These are phyloP conservation scores for Penicillium sp. DNA, from an alignment of 2,329 filamentous ascomycete genomes.

Conservation along the genomic window DNA sequence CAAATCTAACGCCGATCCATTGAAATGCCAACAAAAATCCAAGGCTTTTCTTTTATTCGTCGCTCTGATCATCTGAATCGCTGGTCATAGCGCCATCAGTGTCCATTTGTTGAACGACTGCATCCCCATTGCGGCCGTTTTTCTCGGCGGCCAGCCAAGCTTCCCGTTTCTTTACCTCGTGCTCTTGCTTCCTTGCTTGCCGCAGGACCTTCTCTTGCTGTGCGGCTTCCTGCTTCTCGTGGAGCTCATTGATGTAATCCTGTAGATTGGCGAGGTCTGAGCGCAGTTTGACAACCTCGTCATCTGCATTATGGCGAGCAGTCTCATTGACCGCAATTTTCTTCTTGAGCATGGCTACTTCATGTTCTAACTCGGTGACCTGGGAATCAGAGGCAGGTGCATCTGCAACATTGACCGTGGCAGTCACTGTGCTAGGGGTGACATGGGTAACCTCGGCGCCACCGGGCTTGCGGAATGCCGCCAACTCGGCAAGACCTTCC, in stretches of 20 bases:
- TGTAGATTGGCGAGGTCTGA: slow-evolving; percentile 35
- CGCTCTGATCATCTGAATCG: slow-evolving; percentile 37
- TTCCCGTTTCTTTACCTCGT: slow-evolving; percentile 40
- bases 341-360: slow-evolving; percentile 40
- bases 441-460: slow-evolving; percentile 19
- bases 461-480: slow-evolving; percentile 27
- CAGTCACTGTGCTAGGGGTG: slow-evolving; percentile 9
- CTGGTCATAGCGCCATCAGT: slow-evolving; percentile 33
- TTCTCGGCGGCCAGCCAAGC: slow-evolving; percentile 47
- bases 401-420: slow-evolving; percentile 14
- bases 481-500: slow-evolving; percentile 41
- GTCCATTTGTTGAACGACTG: slow-evolving; percentile 39
- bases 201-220: slow-evolving; percentile 32
- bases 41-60: slow-evolving; percentile 25
- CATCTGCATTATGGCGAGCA: slow-evolving; percentile 34
- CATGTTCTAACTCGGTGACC: slow-evolving; percentile 37
- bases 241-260: slow-evolving; percentile 39
- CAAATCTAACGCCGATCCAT: slow-evolving; percentile 8
- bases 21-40: slow-evolving; percentile 3
- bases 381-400: slow-evolving; percentile 26
- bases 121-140: slow-evolving; percentile 42
- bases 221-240: slow-evolving; percentile 38
- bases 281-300: slow-evolving; percentile 38
- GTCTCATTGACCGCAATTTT: slow-evolving; percentile 35
- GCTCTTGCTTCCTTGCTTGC: slow-evolving; percentile 40